Evolutionary conservation across 345 rosid genomes (phyloP), one percentile per base, ranked within the genome.

Genomic region (Gossypium raimondii): DNA sequence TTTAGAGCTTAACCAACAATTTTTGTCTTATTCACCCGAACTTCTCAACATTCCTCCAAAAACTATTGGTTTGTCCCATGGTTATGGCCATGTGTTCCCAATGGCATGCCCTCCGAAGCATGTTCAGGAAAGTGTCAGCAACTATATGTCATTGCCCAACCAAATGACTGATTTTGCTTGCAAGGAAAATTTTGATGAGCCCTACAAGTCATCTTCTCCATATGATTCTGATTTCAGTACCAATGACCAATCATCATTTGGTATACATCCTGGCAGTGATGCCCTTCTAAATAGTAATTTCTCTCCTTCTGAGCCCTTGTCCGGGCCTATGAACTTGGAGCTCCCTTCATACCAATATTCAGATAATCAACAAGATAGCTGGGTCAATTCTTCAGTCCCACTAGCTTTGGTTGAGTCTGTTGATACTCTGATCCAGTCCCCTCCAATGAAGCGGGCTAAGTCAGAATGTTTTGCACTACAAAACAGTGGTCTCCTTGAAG

Each of bases 291-390:
- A 78, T 84, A 84, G 82, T 78, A 72, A 81, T 75, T 78, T 81
- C 80, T 82, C 89, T 83, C 78, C 89, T 87, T 82, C 86, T 25
- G 86, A 60, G 76, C 84, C 87, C 79, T 51, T 77, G 60, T 44
- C 55, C 34, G 87, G 50, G 86, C 81, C 77, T 14, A 77, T 72
- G 73, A 84, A 83, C 84, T 79, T 76, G 86, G 93, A 89, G 87
- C 90, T 86, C 89, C 93, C 91, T 89, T 86, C 91, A 86, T 73
- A 82, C 93, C 93, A 87, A 89, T 77, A 76, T 85, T 70, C 81
- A 50, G 85, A 86, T 57, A 45, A 81, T 78, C 85, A 70, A 75
- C 79, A 63, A 76, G 86, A 59, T 72, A 47, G 81, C 70, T 83
- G 87, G 84, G 82, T 77, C 70, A 75, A n/a, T 27, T 76, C 74